Conservation (phyloP, 805 yeast genomes). For the Yamadazyma paraphyllophila region DNA sequence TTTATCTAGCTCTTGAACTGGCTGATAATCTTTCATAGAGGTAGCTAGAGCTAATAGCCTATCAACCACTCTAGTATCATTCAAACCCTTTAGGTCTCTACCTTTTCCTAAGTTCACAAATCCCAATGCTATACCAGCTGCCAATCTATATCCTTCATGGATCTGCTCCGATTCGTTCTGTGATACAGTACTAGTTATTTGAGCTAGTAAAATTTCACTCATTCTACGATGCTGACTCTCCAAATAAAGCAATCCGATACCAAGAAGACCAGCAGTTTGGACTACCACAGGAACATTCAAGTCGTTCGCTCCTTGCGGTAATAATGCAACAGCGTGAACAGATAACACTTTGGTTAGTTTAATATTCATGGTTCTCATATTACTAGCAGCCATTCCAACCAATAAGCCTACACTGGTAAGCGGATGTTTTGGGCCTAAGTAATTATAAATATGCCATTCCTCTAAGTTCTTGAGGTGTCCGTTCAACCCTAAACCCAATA, state of each 20-base stretch:
- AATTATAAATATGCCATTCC: conserved; percentile 96
- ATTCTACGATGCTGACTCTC: conserved; percentile 80
- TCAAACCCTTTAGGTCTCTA: conserved; percentile 52
- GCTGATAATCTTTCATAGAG: conserved; percentile 61
- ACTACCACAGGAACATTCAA: conserved; percentile 78
- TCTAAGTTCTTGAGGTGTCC: conserved; percentile 83
- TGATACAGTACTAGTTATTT: conserved; percentile 54
- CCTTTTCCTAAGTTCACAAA: conserved; percentile 80
- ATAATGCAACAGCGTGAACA: conserved; percentile 86
- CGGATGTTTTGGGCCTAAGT: conserved; percentile 84
- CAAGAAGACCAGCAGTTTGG: conserved; percentile 88
- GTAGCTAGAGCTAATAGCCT: conserved; percentile 56
- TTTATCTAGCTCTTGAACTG: conserved; percentile 55
- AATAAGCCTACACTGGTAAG: conserved; percentile 82
- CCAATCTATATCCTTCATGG: conserved; percentile 77
- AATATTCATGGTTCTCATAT: conserved; percentile 76
- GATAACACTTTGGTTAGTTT: conserved; percentile 87
- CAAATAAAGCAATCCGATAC: conserved; percentile 81
- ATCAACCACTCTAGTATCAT: conserved; percentile 65
- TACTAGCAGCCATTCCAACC: conserved; percentile 90
- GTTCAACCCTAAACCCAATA: conserved; percentile 87
- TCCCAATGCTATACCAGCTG: conserved; percentile 89
- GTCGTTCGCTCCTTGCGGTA: conserved; percentile 90
- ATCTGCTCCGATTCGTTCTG: conserved; percentile 56
- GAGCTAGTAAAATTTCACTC: conserved; percentile 75